Evolutionary conservation across 139 green algal species (phyloP).

Genomic region (Chlorella sp.): DNA sequence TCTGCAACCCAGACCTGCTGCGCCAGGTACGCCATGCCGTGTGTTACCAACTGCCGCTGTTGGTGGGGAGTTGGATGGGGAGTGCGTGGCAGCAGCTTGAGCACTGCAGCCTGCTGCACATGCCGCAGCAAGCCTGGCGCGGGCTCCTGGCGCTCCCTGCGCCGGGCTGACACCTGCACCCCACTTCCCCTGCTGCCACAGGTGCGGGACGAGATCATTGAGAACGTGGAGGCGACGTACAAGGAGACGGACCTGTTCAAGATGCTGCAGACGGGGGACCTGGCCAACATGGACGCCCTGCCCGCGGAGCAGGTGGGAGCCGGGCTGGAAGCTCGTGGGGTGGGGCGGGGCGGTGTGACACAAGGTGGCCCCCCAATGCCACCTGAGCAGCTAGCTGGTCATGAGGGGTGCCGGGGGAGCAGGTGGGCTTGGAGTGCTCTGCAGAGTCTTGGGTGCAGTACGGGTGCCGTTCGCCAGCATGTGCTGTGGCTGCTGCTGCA

Average conservation of each 20-base stretch:
- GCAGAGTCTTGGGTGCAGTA: too few species aligned
- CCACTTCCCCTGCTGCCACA: neutral
- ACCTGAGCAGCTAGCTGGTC: too few species aligned
- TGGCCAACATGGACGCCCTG: constrained; percentile 84
- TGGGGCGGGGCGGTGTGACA: too few species aligned
- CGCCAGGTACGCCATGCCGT: neutral
- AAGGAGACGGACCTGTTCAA: constrained; percentile 96
- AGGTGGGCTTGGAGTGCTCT: too few species aligned
- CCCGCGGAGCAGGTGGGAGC: constrained; percentile 50
- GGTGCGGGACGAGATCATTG: constrained; percentile 85
- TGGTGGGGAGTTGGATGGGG: too few species aligned
- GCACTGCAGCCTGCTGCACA: neutral
- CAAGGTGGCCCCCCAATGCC: too few species aligned
- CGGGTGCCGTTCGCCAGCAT: too few species aligned
- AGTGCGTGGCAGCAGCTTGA: neutral
- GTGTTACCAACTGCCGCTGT: neutral
- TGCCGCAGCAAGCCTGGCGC: too few species aligned
- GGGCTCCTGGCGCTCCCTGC: neutral
- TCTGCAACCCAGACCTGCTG: constrained; percentile 60
- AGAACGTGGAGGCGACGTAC: constrained; percentile 87
- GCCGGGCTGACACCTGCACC: neutral
- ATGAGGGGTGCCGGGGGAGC: too few species aligned
- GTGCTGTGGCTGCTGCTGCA: too few species aligned
- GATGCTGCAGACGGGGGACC: constrained; percentile 89
- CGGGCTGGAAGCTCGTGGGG: too few species aligned